Evolutionary conservation across 352 stramenopile species (phyloP).

Genomic region (Albugo laibachii): DNA sequence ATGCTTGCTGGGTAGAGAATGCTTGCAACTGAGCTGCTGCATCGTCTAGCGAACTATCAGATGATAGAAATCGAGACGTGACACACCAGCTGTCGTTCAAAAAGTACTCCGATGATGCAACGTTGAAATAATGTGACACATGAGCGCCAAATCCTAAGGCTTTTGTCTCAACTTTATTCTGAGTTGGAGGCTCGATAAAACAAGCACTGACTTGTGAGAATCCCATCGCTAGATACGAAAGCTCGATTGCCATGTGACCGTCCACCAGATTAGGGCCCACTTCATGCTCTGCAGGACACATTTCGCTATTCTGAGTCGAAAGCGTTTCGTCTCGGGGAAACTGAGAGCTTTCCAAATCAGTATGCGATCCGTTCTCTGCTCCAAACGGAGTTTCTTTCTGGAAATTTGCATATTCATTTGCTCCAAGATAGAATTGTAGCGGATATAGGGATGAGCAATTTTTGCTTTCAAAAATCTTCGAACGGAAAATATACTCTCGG

Average conservation of each 20-base stretch:
- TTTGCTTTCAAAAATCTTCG: constrained; percentile 45
- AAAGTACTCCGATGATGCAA: constrained; percentile 38
- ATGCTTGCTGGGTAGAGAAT: constrained; percentile 4
- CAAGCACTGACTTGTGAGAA: constrained; percentile 20
- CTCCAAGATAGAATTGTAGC: constrained; percentile 45
- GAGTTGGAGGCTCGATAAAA: constrained; percentile 13
- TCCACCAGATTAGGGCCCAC: constrained; percentile 25
- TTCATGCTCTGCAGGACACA: constrained; percentile 36
- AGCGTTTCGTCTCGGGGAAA: constrained; percentile 5
- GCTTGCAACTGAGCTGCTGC: constrained; percentile 1
- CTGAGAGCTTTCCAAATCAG: background rate
- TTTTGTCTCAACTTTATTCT: constrained; percentile 12
- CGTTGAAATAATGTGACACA: constrained; percentile 23
- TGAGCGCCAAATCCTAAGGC: constrained; percentile 49
- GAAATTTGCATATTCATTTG: constrained; percentile 51
- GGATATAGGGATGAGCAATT: constrained; percentile 39
- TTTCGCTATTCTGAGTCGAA: constrained; percentile 11
- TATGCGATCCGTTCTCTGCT: constrained; percentile 4
- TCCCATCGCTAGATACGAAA: constrained; percentile 30
- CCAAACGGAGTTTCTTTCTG: constrained; percentile 51
- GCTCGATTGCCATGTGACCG: constrained; percentile 24
- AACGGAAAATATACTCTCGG: constrained; percentile 48
- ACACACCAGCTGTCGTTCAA: constrained; percentile 53
- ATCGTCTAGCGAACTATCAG: background rate
- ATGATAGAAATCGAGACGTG: constrained; percentile 21